These are phyloP conservation scores for Neltuma alba DNA, from an alignment of 306 rosid species.

Conservation along the genomic window DNA sequence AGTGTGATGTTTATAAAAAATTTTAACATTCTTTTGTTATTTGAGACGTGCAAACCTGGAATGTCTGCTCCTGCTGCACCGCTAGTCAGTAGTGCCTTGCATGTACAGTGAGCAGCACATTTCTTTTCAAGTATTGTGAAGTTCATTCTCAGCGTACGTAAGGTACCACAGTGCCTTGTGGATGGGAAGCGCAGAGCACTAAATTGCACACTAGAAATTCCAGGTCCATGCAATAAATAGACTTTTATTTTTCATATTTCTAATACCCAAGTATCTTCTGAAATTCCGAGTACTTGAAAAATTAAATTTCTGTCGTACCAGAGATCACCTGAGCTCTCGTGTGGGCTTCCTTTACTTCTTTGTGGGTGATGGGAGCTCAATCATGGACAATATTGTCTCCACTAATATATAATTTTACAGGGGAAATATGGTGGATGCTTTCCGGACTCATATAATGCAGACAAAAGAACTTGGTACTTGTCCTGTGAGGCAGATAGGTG, in stretches of 20 bases:
- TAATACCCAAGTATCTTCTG: neutral
- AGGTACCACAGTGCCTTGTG: neutral
- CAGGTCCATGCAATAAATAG: neutral
- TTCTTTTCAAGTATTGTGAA: neutral
- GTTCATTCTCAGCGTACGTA: neutral
- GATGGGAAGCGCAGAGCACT: neutral
- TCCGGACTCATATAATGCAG: constrained; percentile 93
- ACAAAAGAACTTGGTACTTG: constrained; percentile 97
- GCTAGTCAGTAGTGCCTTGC: neutral
- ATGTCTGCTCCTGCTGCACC: neutral
- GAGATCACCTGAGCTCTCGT: neutral
- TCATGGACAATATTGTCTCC: neutral
- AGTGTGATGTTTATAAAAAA: neutral
- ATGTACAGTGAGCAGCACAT: neutral
- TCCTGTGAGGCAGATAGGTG: constrained; percentile 98
- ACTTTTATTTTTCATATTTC: neutral
- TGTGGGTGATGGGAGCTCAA: constrained; percentile 2
- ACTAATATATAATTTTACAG: constrained; percentile 45
- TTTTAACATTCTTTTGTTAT: neutral
- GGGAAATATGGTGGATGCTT: constrained; percentile 99
- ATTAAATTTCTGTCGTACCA: neutral
- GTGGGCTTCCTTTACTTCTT: neutral
- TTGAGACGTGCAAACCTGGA: neutral
- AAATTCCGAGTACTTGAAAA: neutral
- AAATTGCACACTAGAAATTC: neutral